Evolutionary conservation across 2,329 filamentous ascomycete genomes (phyloP), one percentile per base, ranked within the genome.

Genomic region (Nannizziopsis arthrosporioides): DNA sequence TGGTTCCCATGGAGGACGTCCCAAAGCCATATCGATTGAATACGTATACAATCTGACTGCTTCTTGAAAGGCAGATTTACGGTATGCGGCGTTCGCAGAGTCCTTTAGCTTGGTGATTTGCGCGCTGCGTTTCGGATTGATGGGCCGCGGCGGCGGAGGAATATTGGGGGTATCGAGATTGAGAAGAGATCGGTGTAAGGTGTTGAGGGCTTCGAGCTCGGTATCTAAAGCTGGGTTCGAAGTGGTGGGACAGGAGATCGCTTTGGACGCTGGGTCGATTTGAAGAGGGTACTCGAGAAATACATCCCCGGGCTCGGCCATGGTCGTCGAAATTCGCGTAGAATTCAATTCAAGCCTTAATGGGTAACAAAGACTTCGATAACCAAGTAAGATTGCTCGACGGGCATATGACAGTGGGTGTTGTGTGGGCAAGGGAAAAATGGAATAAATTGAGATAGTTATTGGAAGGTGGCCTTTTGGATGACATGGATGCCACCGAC

Each of bases 101-200:
- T 96, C 92, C 63, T 88, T 85, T 56, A 96, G 81, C 71, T 96
- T 96, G 68, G 75, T 79, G 67, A 98, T 84, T 63, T 89, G 81
- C 32, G 85, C 87, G 55, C 78, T 82, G 61, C 90, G 86, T 71
- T 95, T 94, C 44, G 87, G 89, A 73, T 94, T 93, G 53, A 95
- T 82, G 51, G 89, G 89, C 37, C 94, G 76, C 0, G 92, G 92
- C 0, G 90, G 84, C 4, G 89, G 88, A 0, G 90, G 90, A 15
- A 87, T 74, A 51, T 78, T 75, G 5, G 82, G 78, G 0, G 71
- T 69, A 40, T 78, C 74, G 56, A 87, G 77, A 48, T 68, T 67
- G 57, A 92, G 73, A 52, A 96, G 77, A 38, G 84, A 84, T 1
- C 69, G 90, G 52, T 69, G 85, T 58, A 81, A 85, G 48, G 90